Evolutionary conservation across 1,139 yeast genomes (phyloP).

Genomic region (Yamadazyma taylorii): DNA sequence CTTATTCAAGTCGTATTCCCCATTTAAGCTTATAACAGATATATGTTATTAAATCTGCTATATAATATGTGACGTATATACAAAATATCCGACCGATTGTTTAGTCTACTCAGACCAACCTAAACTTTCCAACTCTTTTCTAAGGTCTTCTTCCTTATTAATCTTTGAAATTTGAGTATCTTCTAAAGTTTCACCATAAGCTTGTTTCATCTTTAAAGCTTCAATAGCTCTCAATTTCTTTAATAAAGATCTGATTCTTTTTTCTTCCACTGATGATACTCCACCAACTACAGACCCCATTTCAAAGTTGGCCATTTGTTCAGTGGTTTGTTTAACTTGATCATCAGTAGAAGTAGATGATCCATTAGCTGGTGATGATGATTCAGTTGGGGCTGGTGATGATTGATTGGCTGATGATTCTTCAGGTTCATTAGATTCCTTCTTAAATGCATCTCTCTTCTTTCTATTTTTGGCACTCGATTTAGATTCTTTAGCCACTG

Average conservation of each 20-base stretch:
- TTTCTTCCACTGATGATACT: constrained; percentile 74
- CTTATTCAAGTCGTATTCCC: no score
- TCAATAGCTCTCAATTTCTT: constrained; percentile 95
- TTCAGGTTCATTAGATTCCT: constrained; percentile 22
- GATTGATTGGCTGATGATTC: constrained; percentile 15
- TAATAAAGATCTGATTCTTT: constrained; percentile 84
- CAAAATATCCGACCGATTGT: no score
- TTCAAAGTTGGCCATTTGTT: constrained; percentile 11
- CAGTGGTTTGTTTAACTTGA: constrained; percentile 16
- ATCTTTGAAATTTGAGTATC: constrained; percentile 92
- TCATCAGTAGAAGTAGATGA: constrained; percentile 18
- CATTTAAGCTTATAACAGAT: no score
- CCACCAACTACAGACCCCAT: constrained; percentile 55
- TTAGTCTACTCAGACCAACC: constrained; percentile 82
- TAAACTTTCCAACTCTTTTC: constrained; percentile 66
- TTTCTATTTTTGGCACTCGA: constrained; percentile 74
- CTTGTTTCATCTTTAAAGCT: constrained; percentile 81
- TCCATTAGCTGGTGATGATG: constrained; percentile 19
- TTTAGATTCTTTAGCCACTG: constrained; percentile 50
- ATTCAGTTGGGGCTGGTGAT: no score
- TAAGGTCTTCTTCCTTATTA: constrained; percentile 76
- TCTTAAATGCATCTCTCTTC: constrained; percentile 71
- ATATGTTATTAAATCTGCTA: no score
- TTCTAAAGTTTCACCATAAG: constrained; percentile 80
- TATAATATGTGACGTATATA: no score